Conservation (phyloP, 2,329 filamentous ascomycete species). For the Fusarium proliferatum region DNA sequence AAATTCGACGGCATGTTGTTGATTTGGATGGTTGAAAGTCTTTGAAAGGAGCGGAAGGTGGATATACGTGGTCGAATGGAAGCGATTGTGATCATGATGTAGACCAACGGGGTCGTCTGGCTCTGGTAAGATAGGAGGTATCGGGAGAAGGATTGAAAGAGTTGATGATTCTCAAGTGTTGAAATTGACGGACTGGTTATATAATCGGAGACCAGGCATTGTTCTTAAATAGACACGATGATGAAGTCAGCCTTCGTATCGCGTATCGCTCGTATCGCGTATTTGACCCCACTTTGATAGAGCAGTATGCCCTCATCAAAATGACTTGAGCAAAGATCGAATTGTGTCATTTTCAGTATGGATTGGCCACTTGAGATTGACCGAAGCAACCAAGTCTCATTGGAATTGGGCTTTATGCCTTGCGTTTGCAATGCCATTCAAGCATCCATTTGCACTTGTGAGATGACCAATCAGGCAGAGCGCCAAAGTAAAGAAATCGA, state of each 20-base stretch:
- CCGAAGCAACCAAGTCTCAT: fast-evolving
- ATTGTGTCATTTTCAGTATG: not conserved
- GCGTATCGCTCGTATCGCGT: not conserved
- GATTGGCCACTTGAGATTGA: not conserved
- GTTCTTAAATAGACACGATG: not conserved
- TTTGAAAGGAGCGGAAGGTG: not conserved
- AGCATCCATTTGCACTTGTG: fast-evolving
- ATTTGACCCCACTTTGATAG: not conserved
- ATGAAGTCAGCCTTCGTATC: constrained; percentile 50
- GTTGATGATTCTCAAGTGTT: too few relatives aligned
- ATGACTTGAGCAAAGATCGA: too few relatives aligned
- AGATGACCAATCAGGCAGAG: too few relatives aligned
- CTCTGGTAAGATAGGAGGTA: fast-evolving
- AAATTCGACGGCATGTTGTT: not conserved
- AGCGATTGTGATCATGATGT: not conserved
- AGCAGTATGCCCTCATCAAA: too few relatives aligned
- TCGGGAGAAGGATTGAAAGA: too few relatives aligned
- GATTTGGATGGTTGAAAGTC: fast-evolving
- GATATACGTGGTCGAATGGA: not conserved
- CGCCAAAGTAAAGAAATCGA: not conserved
- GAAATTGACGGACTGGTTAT: too few relatives aligned
- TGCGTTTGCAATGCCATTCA: fast-evolving
- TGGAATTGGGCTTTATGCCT: not conserved
- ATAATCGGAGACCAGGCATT: too few relatives aligned
- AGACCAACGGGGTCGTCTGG: not conserved